Percentiles rank a stretch among this genome's conserved stretches.
phyloP scores from a whole-genome alignment of 1,284 basidiomycete genomes.

The Microbotryum intermedium region DNA sequence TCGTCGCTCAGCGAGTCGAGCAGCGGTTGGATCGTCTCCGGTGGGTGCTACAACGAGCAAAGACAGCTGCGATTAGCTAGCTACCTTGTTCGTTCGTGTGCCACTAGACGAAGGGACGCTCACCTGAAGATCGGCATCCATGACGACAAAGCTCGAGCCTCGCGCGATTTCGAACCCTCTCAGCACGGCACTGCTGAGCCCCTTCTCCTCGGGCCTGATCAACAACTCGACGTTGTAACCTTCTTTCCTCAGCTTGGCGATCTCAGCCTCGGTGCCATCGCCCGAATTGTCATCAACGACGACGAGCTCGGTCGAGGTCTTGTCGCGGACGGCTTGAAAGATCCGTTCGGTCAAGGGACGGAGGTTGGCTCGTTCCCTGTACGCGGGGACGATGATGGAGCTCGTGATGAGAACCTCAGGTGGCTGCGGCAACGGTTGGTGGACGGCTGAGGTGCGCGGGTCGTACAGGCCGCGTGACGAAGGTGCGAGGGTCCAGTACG shows the following conservation, averaged over 20 bases:
- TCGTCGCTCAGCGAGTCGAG: slow-evolving; percentile 37
- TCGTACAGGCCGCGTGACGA: slow-evolving; percentile 10
- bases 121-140: slow-evolving; percentile 45
- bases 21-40: slow-evolving; percentile 43
- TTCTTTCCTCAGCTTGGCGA: slow-evolving; percentile 40
- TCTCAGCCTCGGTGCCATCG: slow-evolving; percentile 45
- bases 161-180: slow-evolving; percentile 44
- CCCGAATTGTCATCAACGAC: slow-evolving; percentile 48
- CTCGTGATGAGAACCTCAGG: slow-evolving; percentile 32
- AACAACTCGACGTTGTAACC: slow-evolving; percentile 45
- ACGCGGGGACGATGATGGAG: slow-evolving; percentile 47
- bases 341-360: slow-evolving; percentile 43
- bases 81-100: no score
- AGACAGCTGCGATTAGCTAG: neutral
- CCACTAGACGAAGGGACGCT: neutral
- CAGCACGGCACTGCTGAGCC: slow-evolving; percentile 45
- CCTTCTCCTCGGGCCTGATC: slow-evolving; percentile 43
- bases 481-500: neutral
- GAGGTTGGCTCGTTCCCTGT: slow-evolving; percentile 46
- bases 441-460: slow-evolving; percentile 15
- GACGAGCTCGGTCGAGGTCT: slow-evolving; percentile 42
- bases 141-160: slow-evolving; percentile 44
- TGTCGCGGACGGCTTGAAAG: slow-evolving; percentile 35
- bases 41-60: slow-evolving; percentile 40
- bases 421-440: slow-evolving; percentile 16